Evolutionary conservation across 2,329 filamentous ascomycete species (phyloP).

Genomic region (Byssochlamys sp.): DNA sequence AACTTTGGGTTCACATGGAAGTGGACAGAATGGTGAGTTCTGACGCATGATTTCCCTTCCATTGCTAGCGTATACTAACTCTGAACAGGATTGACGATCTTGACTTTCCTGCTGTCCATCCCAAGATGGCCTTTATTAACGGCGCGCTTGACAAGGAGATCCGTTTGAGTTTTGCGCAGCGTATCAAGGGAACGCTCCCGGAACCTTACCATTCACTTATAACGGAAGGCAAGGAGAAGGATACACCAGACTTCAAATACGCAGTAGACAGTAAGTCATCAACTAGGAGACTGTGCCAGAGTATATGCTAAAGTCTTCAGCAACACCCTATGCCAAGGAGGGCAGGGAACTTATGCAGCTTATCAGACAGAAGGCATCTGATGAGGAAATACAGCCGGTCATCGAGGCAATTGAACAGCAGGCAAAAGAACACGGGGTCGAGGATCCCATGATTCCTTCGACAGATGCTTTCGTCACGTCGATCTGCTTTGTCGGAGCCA

Average conservation of each 20-base stretch:
- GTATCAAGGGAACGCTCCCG: slow-evolving; percentile 87
- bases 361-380: slow-evolving; percentile 71
- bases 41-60: neutral
- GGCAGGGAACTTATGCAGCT: slow-evolving; percentile 72
- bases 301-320: slow-evolving; percentile 32
- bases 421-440: slow-evolving; percentile 57
- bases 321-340: slow-evolving; percentile 70
- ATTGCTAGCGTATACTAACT: slow-evolving; percentile 7
- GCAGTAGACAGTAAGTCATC: slow-evolving; percentile 55
- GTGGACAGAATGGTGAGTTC: slow-evolving; percentile 79
- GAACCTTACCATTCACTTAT: slow-evolving; percentile 73
- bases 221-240: slow-evolving; percentile 78
- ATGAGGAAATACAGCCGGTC: slow-evolving; percentile 75
- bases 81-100: slow-evolving; percentile 63
- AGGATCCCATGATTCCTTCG: slow-evolving; percentile 70
- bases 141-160: slow-evolving; percentile 94
- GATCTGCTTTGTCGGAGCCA: slow-evolving; percentile 86
- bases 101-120: slow-evolving; percentile 63
- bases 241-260: slow-evolving; percentile 93
- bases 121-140: slow-evolving; percentile 84
- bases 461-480: slow-evolving; percentile 90
- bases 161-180: slow-evolving; percentile 85
- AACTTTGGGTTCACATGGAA: slow-evolving; percentile 99
- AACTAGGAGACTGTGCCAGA: neutral
- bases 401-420: slow-evolving; percentile 74